These are phyloP conservation scores for Leccinum insigne DNA, from an alignment of 1,284 basidiomycete species.

Conservation along the genomic window DNA sequence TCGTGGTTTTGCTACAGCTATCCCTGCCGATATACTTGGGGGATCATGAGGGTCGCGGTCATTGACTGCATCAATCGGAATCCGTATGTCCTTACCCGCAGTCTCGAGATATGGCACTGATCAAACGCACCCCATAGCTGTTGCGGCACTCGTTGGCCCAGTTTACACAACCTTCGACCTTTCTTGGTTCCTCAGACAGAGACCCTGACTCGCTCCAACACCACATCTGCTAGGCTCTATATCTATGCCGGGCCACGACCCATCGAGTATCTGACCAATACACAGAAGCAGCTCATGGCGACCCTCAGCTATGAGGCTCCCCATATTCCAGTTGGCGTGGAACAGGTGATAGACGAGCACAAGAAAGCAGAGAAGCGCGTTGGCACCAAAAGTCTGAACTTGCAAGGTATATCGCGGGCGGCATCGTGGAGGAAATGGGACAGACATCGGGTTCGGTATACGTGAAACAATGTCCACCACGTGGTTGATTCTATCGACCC, in stretches of 20 bases:
- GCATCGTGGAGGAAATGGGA: slow-evolving; percentile 39
- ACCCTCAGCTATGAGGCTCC: slow-evolving; percentile 66
- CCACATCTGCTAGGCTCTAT: slow-evolving; percentile 70
- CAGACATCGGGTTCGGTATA: slow-evolving; percentile 31
- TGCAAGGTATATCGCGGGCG: slow-evolving; percentile 53
- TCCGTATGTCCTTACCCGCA: slow-evolving; percentile 48
- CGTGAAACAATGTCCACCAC: slow-evolving; percentile 52
- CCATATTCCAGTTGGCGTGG: slow-evolving; percentile 68
- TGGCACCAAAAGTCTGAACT: too few species aligned
- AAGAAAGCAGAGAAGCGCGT: slow-evolving; percentile 62
- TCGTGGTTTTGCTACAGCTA: slow-evolving; percentile 51
- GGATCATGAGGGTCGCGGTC: slow-evolving; percentile 77
- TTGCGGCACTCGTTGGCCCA: slow-evolving; percentile 84
- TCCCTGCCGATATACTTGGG: slow-evolving; percentile 72
- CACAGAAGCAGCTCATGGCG: slow-evolving; percentile 54
- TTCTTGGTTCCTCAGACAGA: slow-evolving; percentile 71
- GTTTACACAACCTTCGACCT: slow-evolving; percentile 68
- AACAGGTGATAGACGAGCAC: slow-evolving; percentile 65
- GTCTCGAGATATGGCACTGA: slow-evolving; percentile 5
- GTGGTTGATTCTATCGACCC: slow-evolving; percentile 61
- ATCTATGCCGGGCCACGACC: slow-evolving; percentile 83
- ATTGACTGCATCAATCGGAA: slow-evolving; percentile 84
- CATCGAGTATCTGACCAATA: slow-evolving; percentile 55
- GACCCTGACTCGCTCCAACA: slow-evolving; percentile 54
- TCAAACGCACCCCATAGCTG: slow-evolving; percentile 48